Evolutionary conservation across 169 alveolate species (phyloP), one percentile per base, ranked within the genome.

Genomic region (Plasmodium relictum): DNA sequence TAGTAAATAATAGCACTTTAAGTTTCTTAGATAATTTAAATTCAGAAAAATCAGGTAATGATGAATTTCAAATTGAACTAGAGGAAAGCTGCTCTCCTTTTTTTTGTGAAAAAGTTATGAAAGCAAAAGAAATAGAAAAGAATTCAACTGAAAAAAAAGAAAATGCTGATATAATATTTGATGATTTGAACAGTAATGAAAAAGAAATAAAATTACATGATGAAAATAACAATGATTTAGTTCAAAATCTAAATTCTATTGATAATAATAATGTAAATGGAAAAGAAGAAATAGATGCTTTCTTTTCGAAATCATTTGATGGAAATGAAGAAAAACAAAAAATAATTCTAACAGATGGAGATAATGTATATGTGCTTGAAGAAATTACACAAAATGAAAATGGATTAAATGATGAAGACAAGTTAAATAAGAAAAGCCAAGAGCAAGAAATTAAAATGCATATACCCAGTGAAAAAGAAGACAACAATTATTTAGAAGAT

Each of bases 41-140:
- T 18, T 41, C 74, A 0, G 66, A 61, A 7, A 18, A 74, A 14
- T 6, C 37, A 42, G 65, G 44, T 18, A 74, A 61, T 10, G 61
- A n/a, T 0, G 88, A 74, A 14, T 74, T 61, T 44, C 88, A 74
- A 52, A 59, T 74, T 6, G 88, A 74, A 16, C 48, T 74, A 24
- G 88, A 74, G 52, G 88, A 74, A 50, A 74, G 73, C 12, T 74
- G 88, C 37, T 74, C 88, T n/a, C 88, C 88, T 6, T 74, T 74
- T 44, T 74, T 61, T 24, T 74, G 88, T 52, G 88, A 74, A 12
- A 74, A 74, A 66, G 48, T 74, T 54, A 74, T 74, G 88, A 74
- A 61, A 37, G 88, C 88, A 31, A 59, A 74, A 48, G 88, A 74
- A 66, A 50, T 74, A 14, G 54, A 37, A 16, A 3, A 41, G 16